Evolutionary conservation across 805 yeast species (phyloP), one percentile per base, ranked within the genome.

Genomic region (Cyberlindnera xylosilytica): DNA sequence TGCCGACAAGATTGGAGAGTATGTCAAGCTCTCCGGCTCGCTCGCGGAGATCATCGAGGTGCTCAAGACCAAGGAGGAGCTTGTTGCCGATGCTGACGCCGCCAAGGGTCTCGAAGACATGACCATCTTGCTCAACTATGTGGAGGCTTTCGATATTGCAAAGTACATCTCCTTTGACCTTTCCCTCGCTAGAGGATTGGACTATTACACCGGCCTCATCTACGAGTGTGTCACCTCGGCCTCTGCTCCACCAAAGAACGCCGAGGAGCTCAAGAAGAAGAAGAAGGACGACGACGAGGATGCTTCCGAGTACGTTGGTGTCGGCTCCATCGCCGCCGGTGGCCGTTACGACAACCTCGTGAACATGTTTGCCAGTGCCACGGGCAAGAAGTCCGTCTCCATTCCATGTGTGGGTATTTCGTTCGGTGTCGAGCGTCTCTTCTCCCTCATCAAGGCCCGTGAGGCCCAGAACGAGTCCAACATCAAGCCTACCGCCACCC

Each of bases 331-430:
- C 58, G 96, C 97, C 39, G 99, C 96, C 38, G 99, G 99, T 69
- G 99, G 99, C 51, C 87, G 99, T 66, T 93, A 93, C 66, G 99
- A 93, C 65, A 84, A 85, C 57, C 77, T 93, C 47, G 98, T 93
- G 29, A 97, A 97, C 54, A 93, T 93, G 99, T 93, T 93, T 63
- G 77, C 88, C 40, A 75, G 76, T 47, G 81, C 95, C 33, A 82
- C 81, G 53, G 89, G 93, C 53, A 87, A 87, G 66, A 83, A 83
- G 63, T 72, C 76, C 37, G 68, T 70, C 10, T 83, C 90, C 18
- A 89, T 93, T 59, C 99, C 99, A 20, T 93, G 99, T 72, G 95
- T 93, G 42, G 99, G 99, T 64, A 72, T 91, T 41, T 93, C 99
- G 2, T 93, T 93, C 58, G 99, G 99, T 59, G 91, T 93, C 42